Percentiles rank a stretch among this genome's conserved stretches.
These are phyloP conservation scores for Rhizopus stolonifer DNA, from an alignment of 371 early-diverging fungal species.

Conservation along the genomic window DNA sequence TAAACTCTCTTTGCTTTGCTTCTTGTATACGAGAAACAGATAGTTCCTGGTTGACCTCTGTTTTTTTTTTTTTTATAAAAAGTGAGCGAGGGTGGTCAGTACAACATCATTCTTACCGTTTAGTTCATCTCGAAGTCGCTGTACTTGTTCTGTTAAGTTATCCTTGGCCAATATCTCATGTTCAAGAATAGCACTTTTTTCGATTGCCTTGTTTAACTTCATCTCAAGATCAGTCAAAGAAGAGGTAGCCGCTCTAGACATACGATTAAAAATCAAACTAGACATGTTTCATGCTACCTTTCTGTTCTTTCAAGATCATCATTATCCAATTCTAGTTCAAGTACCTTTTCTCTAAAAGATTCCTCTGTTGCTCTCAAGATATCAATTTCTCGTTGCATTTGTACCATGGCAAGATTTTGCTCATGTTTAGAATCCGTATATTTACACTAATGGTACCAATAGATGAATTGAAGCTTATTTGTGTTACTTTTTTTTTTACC, in stretches of 20 bases:
- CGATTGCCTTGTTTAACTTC: conserved; percentile 69
- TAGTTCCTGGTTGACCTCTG: conserved; percentile 61
- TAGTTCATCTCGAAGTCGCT: conserved; percentile 79
- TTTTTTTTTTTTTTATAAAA: no score
- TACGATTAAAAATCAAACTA: not conserved
- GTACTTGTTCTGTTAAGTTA: conserved; percentile 68
- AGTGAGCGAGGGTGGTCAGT: no score
- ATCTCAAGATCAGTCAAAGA: conserved; percentile 71
- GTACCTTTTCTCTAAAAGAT: conserved; percentile 68
- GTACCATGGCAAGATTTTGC: conserved; percentile 61
- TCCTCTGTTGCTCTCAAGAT: conserved; percentile 71
- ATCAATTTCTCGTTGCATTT: conserved; percentile 77
- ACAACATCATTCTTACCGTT: conserved; percentile 56
- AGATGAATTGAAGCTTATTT: no score
- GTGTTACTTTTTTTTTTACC: conserved; percentile 28
- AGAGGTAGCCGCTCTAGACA: conserved; percentile 63
- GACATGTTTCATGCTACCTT: conserved; percentile 1
- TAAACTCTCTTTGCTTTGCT: conserved; percentile 30
- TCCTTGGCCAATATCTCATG: conserved; percentile 70
- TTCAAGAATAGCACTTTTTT: conserved; percentile 66
- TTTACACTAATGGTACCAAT: conserved; percentile 29
- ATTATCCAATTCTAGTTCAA: conserved; percentile 77
- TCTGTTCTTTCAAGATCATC: conserved; percentile 61
- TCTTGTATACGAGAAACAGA: no score
- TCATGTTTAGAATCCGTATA: conserved; percentile 54